A percentile compares a stretch with the other conserved stretches of the same genome.
Conservation (phyloP, 2,329 filamentous ascomycete species). For the Trichoderma aggressivum region DNA sequence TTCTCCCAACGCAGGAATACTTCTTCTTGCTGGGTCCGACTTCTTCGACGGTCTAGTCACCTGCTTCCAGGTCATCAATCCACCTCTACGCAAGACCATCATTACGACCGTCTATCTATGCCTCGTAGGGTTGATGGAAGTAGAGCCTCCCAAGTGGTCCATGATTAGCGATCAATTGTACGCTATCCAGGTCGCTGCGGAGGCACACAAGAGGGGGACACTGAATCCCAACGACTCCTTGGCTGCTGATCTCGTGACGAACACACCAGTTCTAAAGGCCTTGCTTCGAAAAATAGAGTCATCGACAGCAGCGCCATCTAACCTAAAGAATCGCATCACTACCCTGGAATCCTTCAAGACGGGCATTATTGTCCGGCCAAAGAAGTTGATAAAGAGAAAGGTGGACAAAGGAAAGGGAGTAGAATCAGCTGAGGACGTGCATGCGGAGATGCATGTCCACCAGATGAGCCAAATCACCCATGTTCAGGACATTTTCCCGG, state of each 20-base stretch:
- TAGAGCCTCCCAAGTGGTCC: slow-evolving; percentile 65
- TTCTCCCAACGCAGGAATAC: slow-evolving; percentile 53
- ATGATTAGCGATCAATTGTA: slow-evolving; percentile 81
- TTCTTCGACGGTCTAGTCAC: slow-evolving; percentile 73
- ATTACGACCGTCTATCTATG: slow-evolving; percentile 73
- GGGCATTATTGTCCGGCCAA: slow-evolving; percentile 49
- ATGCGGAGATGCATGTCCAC: slow-evolving; percentile 66
- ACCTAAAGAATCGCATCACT: slow-evolving; percentile 58
- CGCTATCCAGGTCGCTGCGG: slow-evolving; percentile 68
- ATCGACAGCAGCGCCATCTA: slow-evolving; percentile 47
- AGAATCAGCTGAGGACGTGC: slow-evolving; percentile 36
- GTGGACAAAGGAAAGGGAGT: slow-evolving; percentile 64
- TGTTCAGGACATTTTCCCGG: slow-evolving; percentile 90
- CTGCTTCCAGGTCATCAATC: slow-evolving; percentile 63
- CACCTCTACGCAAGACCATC: slow-evolving; percentile 62
- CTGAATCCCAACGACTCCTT: slow-evolving; percentile 64
- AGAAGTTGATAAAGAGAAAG: slow-evolving; percentile 51
- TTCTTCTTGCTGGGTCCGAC: slow-evolving; percentile 81
- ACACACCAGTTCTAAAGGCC: slow-evolving; percentile 69
- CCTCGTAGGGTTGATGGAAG: slow-evolving; percentile 66
- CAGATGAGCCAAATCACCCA: slow-evolving; percentile 81
- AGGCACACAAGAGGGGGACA: slow-evolving; percentile 56
- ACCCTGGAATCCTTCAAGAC: slow-evolving; percentile 60
- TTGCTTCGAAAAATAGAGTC: slow-evolving; percentile 53
- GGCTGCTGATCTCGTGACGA: slow-evolving; percentile 77